These are phyloP conservation scores for Lachancea meyersii DNA, from an alignment of 805 yeast genomes.

Conservation along the genomic window DNA sequence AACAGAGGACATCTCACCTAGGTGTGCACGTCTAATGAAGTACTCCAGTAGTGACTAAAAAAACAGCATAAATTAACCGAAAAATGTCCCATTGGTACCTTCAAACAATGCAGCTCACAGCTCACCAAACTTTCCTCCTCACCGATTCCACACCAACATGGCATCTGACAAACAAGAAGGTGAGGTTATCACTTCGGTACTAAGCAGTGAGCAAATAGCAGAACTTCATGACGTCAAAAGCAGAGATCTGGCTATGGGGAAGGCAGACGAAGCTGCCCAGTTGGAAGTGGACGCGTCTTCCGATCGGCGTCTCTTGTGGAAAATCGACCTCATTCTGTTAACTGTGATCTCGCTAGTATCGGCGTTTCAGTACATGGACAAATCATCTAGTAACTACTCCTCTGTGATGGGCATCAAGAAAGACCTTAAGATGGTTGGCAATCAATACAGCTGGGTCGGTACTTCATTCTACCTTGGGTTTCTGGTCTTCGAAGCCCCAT, in stretches of 20 bases:
- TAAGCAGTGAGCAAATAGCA: too few relatives aligned
- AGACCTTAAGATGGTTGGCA: constrained; percentile 34
- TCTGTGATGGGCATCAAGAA: constrained; percentile 34
- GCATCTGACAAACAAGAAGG: too few relatives aligned
- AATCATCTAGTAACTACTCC: constrained; percentile 35
- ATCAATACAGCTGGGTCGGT: constrained; percentile 49
- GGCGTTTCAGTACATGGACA: constrained; percentile 38
- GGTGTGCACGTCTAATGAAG: too few relatives aligned
- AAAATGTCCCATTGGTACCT: too few relatives aligned
- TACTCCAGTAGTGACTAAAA: too few relatives aligned
- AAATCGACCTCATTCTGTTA: constrained; percentile 35
- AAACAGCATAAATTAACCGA: too few relatives aligned
- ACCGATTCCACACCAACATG: too few relatives aligned
- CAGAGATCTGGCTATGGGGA: constrained; percentile 9
- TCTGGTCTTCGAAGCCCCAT: constrained; percentile 43
- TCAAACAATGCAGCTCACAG: too few relatives aligned
- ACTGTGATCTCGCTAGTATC: constrained; percentile 35
- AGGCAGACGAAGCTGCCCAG: constrained; percentile 7
- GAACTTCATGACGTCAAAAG: too few relatives aligned
- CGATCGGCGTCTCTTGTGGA: constrained; percentile 29
- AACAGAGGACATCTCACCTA: too few relatives aligned
- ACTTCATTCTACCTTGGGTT: constrained; percentile 61
- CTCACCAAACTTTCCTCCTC: too few relatives aligned
- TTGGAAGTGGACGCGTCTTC: constrained; percentile 10
- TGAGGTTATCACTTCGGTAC: too few relatives aligned